Conservation (phyloP, 331 rosid genomes). For the Quercus lobata region DNA sequence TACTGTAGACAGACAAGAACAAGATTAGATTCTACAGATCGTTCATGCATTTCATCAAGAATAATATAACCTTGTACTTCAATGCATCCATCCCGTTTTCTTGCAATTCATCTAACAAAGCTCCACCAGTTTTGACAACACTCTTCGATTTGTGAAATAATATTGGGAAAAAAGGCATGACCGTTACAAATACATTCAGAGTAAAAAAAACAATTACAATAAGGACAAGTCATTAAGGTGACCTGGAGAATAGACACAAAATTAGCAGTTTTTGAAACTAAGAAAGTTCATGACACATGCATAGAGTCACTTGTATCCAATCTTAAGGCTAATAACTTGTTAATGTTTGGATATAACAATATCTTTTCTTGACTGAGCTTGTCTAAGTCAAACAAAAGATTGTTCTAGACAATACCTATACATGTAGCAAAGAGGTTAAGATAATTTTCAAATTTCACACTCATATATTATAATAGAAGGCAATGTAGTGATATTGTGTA, state of each 20-base stretch:
- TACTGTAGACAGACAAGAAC: slow-evolving; percentile 84
- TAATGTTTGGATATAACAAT: background rate
- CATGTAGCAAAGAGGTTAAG: no score
- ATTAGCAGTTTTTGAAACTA: background rate
- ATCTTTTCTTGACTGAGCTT: background rate
- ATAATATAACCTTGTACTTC: slow-evolving; percentile 69
- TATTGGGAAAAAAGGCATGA: background rate
- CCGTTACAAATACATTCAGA: background rate
- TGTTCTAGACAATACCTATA: background rate
- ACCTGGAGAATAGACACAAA: background rate
- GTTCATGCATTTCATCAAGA: slow-evolving; percentile 93
- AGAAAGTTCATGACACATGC: background rate
- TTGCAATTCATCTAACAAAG: slow-evolving; percentile 78
- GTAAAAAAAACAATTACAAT: slow-evolving; percentile 1
- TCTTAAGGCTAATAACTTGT: background rate
- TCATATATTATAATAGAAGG: no score
- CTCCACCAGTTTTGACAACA: slow-evolving; percentile 89
- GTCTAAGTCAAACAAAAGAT: background rate
- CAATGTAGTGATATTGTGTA: no score
- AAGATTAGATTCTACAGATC: slow-evolving; percentile 90
- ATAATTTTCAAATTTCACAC: no score
- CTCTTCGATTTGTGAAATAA: slow-evolving; percentile 49
- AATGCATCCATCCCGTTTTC: slow-evolving; percentile 70
- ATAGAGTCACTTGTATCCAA: background rate
- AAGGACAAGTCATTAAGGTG: background rate